phyloP scores from a whole-genome alignment of 129 eudicot genomes.

The Flaveria bidentis region DNA sequence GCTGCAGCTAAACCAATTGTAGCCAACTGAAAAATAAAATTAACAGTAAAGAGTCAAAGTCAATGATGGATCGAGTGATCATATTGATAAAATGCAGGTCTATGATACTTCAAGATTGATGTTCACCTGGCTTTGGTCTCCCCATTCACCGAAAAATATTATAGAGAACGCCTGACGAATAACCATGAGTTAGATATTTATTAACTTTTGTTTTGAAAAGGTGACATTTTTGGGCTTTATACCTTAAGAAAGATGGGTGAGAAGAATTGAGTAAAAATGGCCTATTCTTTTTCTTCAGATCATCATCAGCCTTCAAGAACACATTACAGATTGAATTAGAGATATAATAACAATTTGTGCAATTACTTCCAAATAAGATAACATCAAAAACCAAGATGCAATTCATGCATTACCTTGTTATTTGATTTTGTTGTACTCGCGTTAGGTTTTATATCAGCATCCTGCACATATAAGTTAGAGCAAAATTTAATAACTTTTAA shows the following conservation, averaged over 20 bases:
- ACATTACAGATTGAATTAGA: neutral
- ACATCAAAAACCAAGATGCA: conserved; percentile 1
- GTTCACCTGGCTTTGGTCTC: conserved; percentile 89
- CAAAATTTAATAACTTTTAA: conserved; percentile 13
- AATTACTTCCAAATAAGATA: neutral
- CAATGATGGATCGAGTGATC: neutral
- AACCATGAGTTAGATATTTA: neutral
- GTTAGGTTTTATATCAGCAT: conserved; percentile 65
- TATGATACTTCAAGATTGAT: conserved; percentile 13
- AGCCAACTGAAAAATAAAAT: conserved; percentile 61
- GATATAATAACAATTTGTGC: too few species aligned
- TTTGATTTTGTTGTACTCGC: conserved; percentile 36
- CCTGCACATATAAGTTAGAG: conserved; percentile 40
- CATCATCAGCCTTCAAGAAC: conserved; percentile 55
- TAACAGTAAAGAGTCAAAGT: conserved; percentile 8
- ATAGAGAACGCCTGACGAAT: conserved; percentile 74
- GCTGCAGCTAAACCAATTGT: conserved; percentile 96
- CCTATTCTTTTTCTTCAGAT: conserved; percentile 60
- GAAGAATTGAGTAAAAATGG: conserved; percentile 73
- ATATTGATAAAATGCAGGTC: neutral
- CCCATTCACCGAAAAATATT: conserved; percentile 93
- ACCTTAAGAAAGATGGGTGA: conserved; percentile 87
- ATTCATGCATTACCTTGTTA: conserved; percentile 51
- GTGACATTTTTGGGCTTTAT: neutral
- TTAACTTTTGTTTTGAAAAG: neutral